These are phyloP conservation scores for Byssothecium circinans DNA, from an alignment of 2,329 filamentous ascomycete genomes.

Conservation along the genomic window DNA sequence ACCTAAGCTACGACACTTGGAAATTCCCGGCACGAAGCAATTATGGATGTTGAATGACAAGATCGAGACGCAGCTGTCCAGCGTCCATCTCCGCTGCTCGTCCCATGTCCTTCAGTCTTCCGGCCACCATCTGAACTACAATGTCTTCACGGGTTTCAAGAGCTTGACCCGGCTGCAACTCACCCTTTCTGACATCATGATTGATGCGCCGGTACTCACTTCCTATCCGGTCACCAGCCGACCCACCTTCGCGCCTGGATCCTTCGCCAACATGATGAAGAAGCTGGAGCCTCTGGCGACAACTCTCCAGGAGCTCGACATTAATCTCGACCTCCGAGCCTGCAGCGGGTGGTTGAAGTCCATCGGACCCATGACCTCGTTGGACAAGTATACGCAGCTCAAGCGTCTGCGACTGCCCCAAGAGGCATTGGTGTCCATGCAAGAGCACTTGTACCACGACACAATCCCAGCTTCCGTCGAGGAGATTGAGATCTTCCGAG, in stretches of 20 bases:
- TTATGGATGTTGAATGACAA: too few relatives aligned
- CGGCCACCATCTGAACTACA: neutral
- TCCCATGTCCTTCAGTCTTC: neutral
- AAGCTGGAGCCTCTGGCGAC: neutral
- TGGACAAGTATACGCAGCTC: neutral
- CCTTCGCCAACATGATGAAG: neutral
- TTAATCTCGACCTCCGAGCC: neutral
- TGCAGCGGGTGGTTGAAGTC: neutral
- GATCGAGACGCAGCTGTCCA: too few relatives aligned
- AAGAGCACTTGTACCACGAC: neutral
- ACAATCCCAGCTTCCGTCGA: neutral
- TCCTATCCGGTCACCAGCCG: neutral
- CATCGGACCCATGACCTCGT: neutral
- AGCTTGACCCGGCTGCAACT: neutral
- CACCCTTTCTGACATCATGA: neutral
- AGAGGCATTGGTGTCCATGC: neutral
- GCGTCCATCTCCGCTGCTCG: neutral
- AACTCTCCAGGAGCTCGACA: neutral
- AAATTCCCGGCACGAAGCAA: neutral
- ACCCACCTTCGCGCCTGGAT: neutral
- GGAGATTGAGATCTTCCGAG: neutral
- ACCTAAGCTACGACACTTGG: neutral
- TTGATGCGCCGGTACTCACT: neutral
- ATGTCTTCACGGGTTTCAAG: neutral
- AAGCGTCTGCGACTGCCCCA: neutral